Percentiles rank a stretch among this genome's conserved stretches.
phyloP scores from a whole-genome alignment of 2,329 filamentous ascomycete species.

The Myriosclerotinia curreyana region DNA sequence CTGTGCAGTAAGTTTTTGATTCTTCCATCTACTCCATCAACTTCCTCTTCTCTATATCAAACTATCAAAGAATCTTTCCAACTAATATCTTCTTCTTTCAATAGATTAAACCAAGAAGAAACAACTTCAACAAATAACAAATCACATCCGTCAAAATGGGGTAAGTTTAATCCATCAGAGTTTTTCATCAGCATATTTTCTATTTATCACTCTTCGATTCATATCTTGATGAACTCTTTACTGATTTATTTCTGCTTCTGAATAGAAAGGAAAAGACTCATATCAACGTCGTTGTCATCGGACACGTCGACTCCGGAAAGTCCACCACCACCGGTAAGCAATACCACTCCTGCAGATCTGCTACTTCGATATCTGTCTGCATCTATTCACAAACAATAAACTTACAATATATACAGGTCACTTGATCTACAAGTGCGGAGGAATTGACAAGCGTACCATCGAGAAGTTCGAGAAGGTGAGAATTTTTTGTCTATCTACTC shows the following conservation, averaged over 20 bases:
- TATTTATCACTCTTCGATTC: slow-evolving; percentile 22
- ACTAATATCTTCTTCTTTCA: slow-evolving; percentile 27
- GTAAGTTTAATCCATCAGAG: slow-evolving; percentile 32
- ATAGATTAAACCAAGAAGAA: slow-evolving; percentile 33
- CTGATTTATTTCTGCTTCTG: slow-evolving; percentile 33
- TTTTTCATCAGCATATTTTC: slow-evolving; percentile 19
- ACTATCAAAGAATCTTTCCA: slow-evolving; percentile 15
- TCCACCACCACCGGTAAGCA: slow-evolving; percentile 88
- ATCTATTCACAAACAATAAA: slow-evolving; percentile 19
- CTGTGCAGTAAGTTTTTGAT: slow-evolving; percentile 35
- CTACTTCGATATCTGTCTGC: not conserved
- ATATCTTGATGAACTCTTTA: slow-evolving; percentile 26
- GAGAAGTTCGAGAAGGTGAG: slow-evolving; percentile 99
- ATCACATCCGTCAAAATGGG: slow-evolving; percentile 40
- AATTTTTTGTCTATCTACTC: too few species aligned
- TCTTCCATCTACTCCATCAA: not conserved
- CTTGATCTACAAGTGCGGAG: slow-evolving; percentile 99
- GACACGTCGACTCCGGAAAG: slow-evolving; percentile 99
- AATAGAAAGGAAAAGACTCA: slow-evolving; percentile 94
- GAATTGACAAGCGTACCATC: slow-evolving; percentile 99
- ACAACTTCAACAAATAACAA: slow-evolving; percentile 33
- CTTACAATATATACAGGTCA: slow-evolving; percentile 56
- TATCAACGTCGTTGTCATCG: slow-evolving; percentile 98
- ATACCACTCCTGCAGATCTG: not conserved
- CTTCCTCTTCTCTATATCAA: slow-evolving; percentile 3